Conservation (phyloP, 371 early-diverging fungal genomes). For the Phascolomyces articulosus region DNA sequence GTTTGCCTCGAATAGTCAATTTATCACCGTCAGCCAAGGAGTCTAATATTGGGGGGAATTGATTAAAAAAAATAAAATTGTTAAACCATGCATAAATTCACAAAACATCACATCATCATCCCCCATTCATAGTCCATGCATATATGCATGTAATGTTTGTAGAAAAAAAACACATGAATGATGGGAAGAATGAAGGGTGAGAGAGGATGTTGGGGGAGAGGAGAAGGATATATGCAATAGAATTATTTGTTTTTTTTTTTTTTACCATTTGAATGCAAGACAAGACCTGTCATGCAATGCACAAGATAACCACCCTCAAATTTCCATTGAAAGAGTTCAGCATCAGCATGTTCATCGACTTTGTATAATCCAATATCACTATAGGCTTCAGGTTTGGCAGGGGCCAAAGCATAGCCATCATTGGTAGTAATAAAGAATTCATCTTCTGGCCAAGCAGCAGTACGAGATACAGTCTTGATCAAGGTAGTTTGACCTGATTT, state of each 20-base stretch:
- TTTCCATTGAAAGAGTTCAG: slow-evolving; percentile 43
- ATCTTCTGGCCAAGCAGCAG: slow-evolving; percentile 24
- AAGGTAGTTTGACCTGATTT: slow-evolving; percentile 10
- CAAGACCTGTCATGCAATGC: slow-evolving; percentile 46
- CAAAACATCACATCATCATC: too few relatives aligned
- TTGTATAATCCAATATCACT: slow-evolving; percentile 9
- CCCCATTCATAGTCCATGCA: too few relatives aligned
- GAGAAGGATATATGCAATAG: too few relatives aligned
- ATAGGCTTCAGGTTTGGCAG: slow-evolving; percentile 30
- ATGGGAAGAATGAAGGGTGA: too few relatives aligned
- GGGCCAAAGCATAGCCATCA: slow-evolving; percentile 29
- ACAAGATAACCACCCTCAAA: slow-evolving; percentile 48
- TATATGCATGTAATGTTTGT: too few relatives aligned
- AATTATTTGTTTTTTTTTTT: too few relatives aligned
- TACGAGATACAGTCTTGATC: slow-evolving; percentile 16
- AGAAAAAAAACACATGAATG: too few relatives aligned
- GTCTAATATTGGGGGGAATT: slow-evolving; percentile 15
- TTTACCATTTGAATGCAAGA: slow-evolving; percentile 41
- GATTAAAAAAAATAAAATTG: not conserved
- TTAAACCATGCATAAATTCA: too few relatives aligned
- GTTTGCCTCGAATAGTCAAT: slow-evolving; percentile 28
- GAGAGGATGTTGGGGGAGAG: too few relatives aligned
- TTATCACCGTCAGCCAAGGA: slow-evolving; percentile 24
- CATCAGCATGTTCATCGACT: slow-evolving; percentile 15
- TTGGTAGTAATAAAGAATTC: slow-evolving; percentile 26